Evolutionary conservation across 176 grass and related monocot species (phyloP).

Genomic region (Cenchrus purpureus): DNA sequence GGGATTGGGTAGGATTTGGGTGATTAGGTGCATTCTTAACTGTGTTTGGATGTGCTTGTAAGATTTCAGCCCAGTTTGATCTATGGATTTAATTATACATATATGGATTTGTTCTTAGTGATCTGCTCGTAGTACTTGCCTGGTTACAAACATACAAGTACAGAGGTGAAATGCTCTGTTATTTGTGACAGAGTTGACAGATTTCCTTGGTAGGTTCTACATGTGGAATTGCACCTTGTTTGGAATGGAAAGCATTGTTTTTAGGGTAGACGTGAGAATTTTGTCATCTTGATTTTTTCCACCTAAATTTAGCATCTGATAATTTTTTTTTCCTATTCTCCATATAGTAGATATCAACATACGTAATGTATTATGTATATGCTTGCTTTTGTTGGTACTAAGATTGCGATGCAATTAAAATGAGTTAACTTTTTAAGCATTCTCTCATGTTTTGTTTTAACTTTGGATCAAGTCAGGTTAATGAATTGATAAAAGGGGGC

Average conservation of each 20-base stretch:
- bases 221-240: not conserved
- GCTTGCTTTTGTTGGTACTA: conserved; percentile 5
- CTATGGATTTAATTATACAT: conserved; percentile 9
- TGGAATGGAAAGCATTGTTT: not conserved
- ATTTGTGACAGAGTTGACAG: not conserved
- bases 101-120: not conserved
- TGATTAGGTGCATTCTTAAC: not conserved
- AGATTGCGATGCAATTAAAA: not conserved
- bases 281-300: not conserved
- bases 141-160: not conserved
- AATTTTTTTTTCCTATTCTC: not conserved
- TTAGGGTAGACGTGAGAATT: not conserved
- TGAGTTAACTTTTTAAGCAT: not conserved
- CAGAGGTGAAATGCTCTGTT: not conserved
- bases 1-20: conserved; percentile 8
- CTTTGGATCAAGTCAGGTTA: not conserved
- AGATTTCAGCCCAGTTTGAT: not conserved
- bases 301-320: not conserved
- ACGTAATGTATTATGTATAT: not conserved
- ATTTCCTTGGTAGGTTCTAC: conserved; percentile 11
- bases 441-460: conserved; percentile 8
- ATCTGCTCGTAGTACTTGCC: conserved; percentile 11
- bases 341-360: not conserved
- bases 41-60: conserved; percentile 6
- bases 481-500: not conserved